Base-by-base conservation (phyloP, 2,329 filamentous ascomycete species). In the Scytalidium lignicola region DNA sequence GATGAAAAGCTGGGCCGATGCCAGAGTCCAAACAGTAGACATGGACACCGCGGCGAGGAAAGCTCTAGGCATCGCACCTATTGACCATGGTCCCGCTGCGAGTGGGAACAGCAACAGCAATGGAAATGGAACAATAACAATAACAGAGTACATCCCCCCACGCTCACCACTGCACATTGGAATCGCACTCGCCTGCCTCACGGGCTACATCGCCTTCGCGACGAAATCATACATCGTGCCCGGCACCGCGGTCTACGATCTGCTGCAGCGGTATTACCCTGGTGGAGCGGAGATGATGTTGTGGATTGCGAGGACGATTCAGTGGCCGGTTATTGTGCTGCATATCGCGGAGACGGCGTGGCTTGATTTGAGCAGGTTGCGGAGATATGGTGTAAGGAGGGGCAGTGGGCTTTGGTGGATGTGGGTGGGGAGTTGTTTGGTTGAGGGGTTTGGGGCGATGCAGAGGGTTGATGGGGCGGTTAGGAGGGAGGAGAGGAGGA, bases 21-120 rank as follows among this genome's bases (percentile, higher is more conserved):
- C 83, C 9, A 82, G 89, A 47, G 72, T 77, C 43, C 80, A 87
- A 46, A 72, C 92, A 39, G 82, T 95, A 44, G 80, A 83, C 46
- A 87, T 96, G 82, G 82, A 85, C 62, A 68, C 76, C 50, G 74
- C 78, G 10, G 75, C 78, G 21, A 75, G 86, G 28, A 58, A 70
- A 26, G 76, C 69, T 1, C 78, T 95, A 12, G 82, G 79, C 15
- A 73, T 86, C 37, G 32, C 32, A 17, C 32, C 32, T 13, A 37
- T 78, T 74, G 51, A 73, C 77, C 49, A 73, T 82, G 46, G 71
- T 71, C 0, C 66, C 85, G 49, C 74, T 69, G 65, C 79, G 67
- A 55, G 41, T 15, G 41, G 4, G 17, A 5, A 13, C 13, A 17
- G 13, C 32, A n/a, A n/a, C n/a, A 13, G 32, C 69, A 60, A 58